phyloP scores from a whole-genome alignment of 768 basidiomycete genomes.

The Exsudoporus frostii region DNA sequence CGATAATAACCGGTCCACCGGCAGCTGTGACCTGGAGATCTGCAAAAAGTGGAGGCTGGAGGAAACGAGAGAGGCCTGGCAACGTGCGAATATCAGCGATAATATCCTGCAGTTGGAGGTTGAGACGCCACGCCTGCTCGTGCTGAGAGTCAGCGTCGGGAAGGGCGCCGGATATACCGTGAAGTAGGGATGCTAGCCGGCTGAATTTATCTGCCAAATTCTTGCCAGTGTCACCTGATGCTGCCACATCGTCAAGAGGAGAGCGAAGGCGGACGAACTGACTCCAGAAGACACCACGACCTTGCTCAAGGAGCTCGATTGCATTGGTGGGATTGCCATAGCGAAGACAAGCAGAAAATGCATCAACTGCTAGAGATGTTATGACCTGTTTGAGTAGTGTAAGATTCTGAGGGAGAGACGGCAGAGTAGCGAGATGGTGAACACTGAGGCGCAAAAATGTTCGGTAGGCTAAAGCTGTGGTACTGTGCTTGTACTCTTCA shows the following conservation, averaged over 20 bases:
- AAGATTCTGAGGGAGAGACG: conserved; percentile 1
- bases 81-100: conserved; percentile 15
- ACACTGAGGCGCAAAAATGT: neutral
- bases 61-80: conserved; percentile 27
- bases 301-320: conserved; percentile 33
- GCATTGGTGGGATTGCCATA: conserved; percentile 8
- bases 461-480: conserved; percentile 12
- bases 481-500: conserved; percentile 1
- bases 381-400: neutral
- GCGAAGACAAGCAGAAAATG: conserved; percentile 12
- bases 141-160: neutral
- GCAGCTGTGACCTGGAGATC: conserved; percentile 15
- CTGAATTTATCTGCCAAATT: neutral
- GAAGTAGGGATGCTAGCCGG: neutral
- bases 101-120: neutral
- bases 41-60: conserved; percentile 10
- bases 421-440: conserved; percentile 1
- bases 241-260: conserved; percentile 1
- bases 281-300: conserved; percentile 21
- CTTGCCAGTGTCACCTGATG: neutral
- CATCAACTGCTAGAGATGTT: conserved; percentile 5
- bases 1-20: conserved; percentile 31
- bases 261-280: conserved; percentile 18
- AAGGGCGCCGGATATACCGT: neutral
- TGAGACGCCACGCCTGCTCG: neutral